Percentiles rank a stretch among this genome's conserved stretches.
Conservation (phyloP, 2,329 filamentous ascomycete genomes). For the Penicillium expansum region DNA sequence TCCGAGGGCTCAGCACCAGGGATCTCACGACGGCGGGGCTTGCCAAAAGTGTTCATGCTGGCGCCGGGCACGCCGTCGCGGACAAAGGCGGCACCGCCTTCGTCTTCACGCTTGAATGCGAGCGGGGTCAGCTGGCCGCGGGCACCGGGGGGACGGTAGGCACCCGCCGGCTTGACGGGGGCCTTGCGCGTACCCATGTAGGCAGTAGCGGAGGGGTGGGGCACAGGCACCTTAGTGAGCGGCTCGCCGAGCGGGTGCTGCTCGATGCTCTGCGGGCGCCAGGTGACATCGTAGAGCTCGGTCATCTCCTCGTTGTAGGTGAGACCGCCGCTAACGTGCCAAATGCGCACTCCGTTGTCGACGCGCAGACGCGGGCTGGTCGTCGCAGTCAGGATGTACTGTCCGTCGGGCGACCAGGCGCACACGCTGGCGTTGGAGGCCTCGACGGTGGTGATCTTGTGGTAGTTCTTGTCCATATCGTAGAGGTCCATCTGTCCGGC, state of each 20-base stretch:
- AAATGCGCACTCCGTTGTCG: conserved; percentile 93
- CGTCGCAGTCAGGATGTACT: conserved; percentile 94
- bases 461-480: conserved; percentile 89
- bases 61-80: conserved; percentile 69
- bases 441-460: conserved; percentile 90
- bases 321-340: conserved; percentile 82
- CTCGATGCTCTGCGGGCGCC: conserved; percentile 71
- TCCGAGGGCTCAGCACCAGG: conserved; percentile 79
- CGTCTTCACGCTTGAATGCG: conserved; percentile 95
- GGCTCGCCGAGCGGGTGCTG: conserved; percentile 66
- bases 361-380: conserved; percentile 92
- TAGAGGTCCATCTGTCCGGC: conserved; percentile 98
- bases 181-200: conserved; percentile 88
- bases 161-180: conserved; percentile 93
- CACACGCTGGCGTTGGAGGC: conserved; percentile 94
- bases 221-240: conserved; percentile 68
- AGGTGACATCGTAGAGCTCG: conserved; percentile 86
- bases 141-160: conserved; percentile 91
- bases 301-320: conserved; percentile 96
- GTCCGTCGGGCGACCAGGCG: conserved; percentile 95
- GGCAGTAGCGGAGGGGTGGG: conserved; percentile 77
- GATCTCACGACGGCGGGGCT: conserved; percentile 69
- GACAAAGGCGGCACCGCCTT: conserved; percentile 85
- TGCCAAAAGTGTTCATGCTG: conserved; percentile 74
- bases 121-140: conserved; percentile 84